These are phyloP conservation scores for Heterobasidion occidentale DNA, from an alignment of 1,284 basidiomycete genomes.

Conservation along the genomic window DNA sequence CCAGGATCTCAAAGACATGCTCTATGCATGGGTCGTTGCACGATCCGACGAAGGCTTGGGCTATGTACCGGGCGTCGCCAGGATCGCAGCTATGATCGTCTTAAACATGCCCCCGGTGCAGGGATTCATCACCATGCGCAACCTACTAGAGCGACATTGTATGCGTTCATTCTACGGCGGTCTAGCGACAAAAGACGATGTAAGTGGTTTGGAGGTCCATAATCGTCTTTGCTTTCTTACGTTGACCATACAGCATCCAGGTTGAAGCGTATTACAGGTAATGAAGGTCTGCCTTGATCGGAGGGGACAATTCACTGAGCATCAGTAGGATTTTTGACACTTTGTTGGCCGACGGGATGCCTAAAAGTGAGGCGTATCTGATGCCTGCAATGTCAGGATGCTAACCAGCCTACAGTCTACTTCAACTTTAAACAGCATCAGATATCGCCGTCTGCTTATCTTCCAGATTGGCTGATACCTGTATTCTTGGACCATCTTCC, in stretches of 20 bases:
- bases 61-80: constrained; percentile 64
- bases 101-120: constrained; percentile 77
- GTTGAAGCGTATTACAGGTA: constrained; percentile 73
- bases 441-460: constrained; percentile 71
- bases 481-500: constrained; percentile 84
- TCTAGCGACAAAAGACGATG: constrained; percentile 65
- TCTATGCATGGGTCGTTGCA: constrained; percentile 88
- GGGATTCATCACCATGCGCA: constrained; percentile 84
- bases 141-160: constrained; percentile 82
- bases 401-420: constrained; percentile 49
- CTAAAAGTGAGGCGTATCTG: constrained; percentile 59
- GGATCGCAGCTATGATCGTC: constrained; percentile 84
- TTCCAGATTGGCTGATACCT: constrained; percentile 75
- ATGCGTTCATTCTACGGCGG: constrained; percentile 83
- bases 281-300: background rate
- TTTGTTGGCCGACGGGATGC: constrained; percentile 87
- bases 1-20: constrained; percentile 78
- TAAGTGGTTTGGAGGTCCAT: constrained; percentile 35
- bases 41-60: constrained; percentile 83
- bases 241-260: constrained; percentile 28
- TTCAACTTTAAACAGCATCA: constrained; percentile 94
- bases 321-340: constrained; percentile 81
- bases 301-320: no score
- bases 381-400: background rate
- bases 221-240: background rate